Percentiles rank a stretch among this genome's conserved stretches.
These are phyloP conservation scores for Gaultheria prostrata DNA, from an alignment of 148 eudicot genomes.

Conservation along the genomic window DNA sequence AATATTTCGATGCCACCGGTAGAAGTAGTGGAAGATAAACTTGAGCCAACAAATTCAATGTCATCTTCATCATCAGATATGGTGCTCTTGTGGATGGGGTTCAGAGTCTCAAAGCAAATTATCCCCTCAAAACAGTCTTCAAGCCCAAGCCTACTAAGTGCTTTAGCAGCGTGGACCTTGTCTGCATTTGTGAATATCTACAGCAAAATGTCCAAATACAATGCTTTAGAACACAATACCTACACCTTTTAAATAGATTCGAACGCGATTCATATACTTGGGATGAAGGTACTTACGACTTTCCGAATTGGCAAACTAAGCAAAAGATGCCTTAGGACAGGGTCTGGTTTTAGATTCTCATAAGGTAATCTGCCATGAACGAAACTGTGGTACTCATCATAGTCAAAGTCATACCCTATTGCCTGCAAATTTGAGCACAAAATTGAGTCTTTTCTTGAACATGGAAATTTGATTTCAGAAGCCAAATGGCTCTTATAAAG, in stretches of 20 bases:
- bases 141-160: slow-evolving; percentile 58
- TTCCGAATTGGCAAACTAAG: slow-evolving; percentile 84
- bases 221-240: neutral
- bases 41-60: slow-evolving; percentile 47
- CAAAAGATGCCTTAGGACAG: slow-evolving; percentile 66
- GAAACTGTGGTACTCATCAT: slow-evolving; percentile 89
- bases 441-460: neutral
- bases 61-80: slow-evolving; percentile 75
- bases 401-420: slow-evolving; percentile 92
- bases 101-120: slow-evolving; percentile 85
- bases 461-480: too few species aligned
- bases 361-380: slow-evolving; percentile 96
- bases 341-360: slow-evolving; percentile 87
- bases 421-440: slow-evolving; percentile 43
- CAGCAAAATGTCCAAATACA: neutral
- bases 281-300: slow-evolving; percentile 55
- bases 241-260: neutral
- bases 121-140: slow-evolving; percentile 92
- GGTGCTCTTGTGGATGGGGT: slow-evolving; percentile 58
- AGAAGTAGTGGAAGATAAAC: neutral
- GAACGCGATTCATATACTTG: neutral
- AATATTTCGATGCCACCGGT: slow-evolving; percentile 37
- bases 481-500: neutral
- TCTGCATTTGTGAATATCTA: slow-evolving; percentile 95
- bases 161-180: slow-evolving; percentile 60